These are phyloP conservation scores for Iris macrosiphon DNA, from an alignment of 106 monocot species.

Conservation along the genomic window DNA sequence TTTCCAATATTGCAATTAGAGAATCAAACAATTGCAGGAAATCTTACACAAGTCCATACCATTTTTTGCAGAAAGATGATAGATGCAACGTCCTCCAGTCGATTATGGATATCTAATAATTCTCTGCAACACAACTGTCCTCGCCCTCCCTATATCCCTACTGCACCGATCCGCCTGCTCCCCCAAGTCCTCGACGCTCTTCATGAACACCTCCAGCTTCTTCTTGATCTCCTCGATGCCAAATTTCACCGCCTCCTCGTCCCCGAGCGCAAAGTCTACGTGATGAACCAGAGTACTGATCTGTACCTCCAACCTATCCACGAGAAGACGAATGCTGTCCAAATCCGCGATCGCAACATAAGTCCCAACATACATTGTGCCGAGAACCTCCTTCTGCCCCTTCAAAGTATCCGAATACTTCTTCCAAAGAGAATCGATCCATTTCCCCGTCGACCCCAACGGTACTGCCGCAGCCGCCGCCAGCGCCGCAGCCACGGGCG, in stretches of 20 bases:
- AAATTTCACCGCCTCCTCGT: constrained; percentile 54
- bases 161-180: constrained; percentile 61
- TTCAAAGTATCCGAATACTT: constrained; percentile 40
- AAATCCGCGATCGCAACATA: constrained; percentile 53
- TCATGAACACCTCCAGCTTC: constrained; percentile 57
- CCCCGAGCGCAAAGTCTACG: constrained; percentile 48
- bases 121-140: constrained; percentile 54
- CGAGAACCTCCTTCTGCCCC: constrained; percentile 51
- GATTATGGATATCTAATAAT: constrained; percentile 24
- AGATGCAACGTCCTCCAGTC: background rate
- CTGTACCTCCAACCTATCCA: constrained; percentile 49
- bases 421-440: constrained; percentile 78
- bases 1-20: too few species aligned
- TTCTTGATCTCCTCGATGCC: constrained; percentile 69
- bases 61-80: too few species aligned
- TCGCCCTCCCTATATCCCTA: constrained; percentile 53
- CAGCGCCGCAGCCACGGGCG: constrained; percentile 69
- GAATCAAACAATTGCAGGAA: too few species aligned
- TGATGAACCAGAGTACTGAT: constrained; percentile 33
- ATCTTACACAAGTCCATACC: too few species aligned
- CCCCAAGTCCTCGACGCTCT: constrained; percentile 52
- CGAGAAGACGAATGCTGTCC: constrained; percentile 56
- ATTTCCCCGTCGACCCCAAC: constrained; percentile 78
- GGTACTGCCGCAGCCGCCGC: constrained; percentile 59
- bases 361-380: constrained; percentile 55